phyloP scores from a whole-genome alignment of 352 stramenopile genomes.

The Globisporangium cylindrosporum region DNA sequence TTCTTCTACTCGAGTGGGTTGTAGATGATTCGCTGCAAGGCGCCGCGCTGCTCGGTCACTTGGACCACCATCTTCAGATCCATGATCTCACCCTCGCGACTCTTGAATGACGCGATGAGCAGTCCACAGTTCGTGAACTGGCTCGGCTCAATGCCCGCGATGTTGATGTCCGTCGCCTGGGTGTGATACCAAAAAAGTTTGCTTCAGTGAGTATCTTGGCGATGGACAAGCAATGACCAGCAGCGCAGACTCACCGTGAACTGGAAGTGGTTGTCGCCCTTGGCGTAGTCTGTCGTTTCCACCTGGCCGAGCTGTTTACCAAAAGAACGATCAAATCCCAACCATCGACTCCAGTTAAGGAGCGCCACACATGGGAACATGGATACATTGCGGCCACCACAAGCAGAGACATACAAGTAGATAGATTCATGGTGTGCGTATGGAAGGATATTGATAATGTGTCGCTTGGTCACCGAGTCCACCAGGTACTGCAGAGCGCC shows the following conservation, averaged over 20 bases:
- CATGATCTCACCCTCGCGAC: conserved; percentile 69
- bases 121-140: conserved; percentile 88
- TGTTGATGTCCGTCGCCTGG: conserved; percentile 72
- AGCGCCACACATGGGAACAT: not conserved
- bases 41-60: conserved; percentile 72
- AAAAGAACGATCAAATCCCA: conserved; percentile 4
- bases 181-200: not conserved
- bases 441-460: conserved; percentile 87
- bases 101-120: conserved; percentile 78
- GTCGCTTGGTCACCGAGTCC: conserved; percentile 78
- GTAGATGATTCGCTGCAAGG: conserved; percentile 85
- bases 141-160: conserved; percentile 71
- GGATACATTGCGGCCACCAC: not conserved
- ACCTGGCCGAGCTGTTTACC: conserved; percentile 70
- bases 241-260: conserved; percentile 59
- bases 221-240: not conserved
- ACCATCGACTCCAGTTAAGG: conserved; percentile 27
- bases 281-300: conserved; percentile 53
- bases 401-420: not conserved
- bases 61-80: conserved; percentile 89
- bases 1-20: conserved; percentile 73
- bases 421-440: conserved; percentile 9
- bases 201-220: no score
- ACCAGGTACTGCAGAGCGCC: conserved; percentile 63
- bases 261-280: conserved; percentile 78